These are phyloP conservation scores for Cladophialophora immunda DNA, from an alignment of 2,329 filamentous ascomycete genomes.

Conservation along the genomic window DNA sequence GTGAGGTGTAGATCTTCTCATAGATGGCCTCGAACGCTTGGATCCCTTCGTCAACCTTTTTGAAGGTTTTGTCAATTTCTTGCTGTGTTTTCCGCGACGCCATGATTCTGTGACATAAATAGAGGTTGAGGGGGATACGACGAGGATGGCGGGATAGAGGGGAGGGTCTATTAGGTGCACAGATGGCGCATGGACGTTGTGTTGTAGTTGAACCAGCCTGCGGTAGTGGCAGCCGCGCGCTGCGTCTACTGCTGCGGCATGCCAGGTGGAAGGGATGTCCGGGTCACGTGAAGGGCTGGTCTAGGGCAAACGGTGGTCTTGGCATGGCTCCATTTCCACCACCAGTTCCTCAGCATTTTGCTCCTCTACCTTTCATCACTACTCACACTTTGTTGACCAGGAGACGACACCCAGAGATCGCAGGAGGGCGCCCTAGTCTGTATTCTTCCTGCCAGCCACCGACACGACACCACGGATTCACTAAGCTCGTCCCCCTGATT, in stretches of 20 bases:
- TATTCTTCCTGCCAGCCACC: neutral
- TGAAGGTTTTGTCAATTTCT: constrained; percentile 99
- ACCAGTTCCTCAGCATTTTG: constrained; percentile 1
- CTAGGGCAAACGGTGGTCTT: neutral
- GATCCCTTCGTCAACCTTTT: constrained; percentile 94
- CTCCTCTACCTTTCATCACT: neutral
- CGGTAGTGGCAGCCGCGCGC: constrained; percentile 6
- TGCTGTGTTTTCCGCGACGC: constrained; percentile 95
- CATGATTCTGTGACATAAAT: constrained; percentile 66
- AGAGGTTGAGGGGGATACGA: neutral
- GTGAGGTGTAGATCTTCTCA: constrained; percentile 94
- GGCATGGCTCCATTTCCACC: neutral
- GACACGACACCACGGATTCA: neutral
- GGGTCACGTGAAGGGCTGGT: neutral
- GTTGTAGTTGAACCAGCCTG: constrained; percentile 3
- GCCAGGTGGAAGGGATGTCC: neutral
- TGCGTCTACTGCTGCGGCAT: constrained; percentile 7
- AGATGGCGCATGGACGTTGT: constrained; percentile 12
- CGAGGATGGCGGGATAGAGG: neutral
- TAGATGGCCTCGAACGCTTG: constrained; percentile 92
- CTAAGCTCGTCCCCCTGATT: neutral
- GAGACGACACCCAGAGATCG: neutral
- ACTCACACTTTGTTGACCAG: neutral
- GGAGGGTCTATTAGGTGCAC: constrained; percentile 8
- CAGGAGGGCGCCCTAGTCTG: neutral